A percentile compares a stretch with the other conserved stretches of the same genome.
These are phyloP conservation scores for Chondrus crispus DNA, from an alignment of 23 red algal genomes.

Conservation along the genomic window DNA sequence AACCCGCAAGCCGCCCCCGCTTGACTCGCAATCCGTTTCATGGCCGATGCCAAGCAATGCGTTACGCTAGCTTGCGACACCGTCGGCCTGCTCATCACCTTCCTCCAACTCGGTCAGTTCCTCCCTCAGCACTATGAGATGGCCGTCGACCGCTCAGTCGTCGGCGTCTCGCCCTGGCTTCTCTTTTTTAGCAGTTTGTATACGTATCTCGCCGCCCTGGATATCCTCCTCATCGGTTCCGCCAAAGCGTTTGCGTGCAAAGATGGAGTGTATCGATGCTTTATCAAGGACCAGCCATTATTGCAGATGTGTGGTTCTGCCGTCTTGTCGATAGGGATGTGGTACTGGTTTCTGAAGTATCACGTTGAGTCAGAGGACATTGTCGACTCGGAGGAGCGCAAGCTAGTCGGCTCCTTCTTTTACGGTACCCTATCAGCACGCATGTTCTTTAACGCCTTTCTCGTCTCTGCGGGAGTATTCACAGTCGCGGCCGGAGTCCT, in stretches of 20 bases:
- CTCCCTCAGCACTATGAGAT: conserved; percentile 85
- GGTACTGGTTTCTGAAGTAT: conserved; percentile 86
- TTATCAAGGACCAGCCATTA: conserved; percentile 56
- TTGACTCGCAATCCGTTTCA: background rate
- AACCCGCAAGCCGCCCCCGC: too few relatives aligned
- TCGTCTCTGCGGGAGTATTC: background rate
- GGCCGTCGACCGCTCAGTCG: conserved; percentile 32
- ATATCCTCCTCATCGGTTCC: conserved; percentile 43
- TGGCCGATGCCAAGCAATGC: background rate
- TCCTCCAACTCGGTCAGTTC: conserved; percentile 82
- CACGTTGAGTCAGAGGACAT: background rate
- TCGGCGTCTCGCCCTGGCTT: conserved; percentile 70
- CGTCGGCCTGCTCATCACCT: conserved; percentile 46
- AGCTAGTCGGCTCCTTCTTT: background rate
- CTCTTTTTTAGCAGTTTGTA: conserved; percentile 83
- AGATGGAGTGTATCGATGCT: conserved; percentile 36
- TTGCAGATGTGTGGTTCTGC: conserved; percentile 70
- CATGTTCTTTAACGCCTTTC: conserved; percentile 50
- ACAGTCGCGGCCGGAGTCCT: conserved; percentile 4
- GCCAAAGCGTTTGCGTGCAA: conserved; percentile 7
- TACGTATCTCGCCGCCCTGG: conserved; percentile 71
- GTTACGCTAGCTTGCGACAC: conserved; percentile 24
- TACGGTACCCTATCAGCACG: conserved; percentile 9
- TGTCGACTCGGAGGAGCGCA: background rate
- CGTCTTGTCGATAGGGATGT: conserved; percentile 44